A percentile compares a stretch with the other conserved stretches of the same genome.
phyloP scores from a whole-genome alignment of 1,284 basidiomycete genomes.

The Irpex rosettiformis region DNA sequence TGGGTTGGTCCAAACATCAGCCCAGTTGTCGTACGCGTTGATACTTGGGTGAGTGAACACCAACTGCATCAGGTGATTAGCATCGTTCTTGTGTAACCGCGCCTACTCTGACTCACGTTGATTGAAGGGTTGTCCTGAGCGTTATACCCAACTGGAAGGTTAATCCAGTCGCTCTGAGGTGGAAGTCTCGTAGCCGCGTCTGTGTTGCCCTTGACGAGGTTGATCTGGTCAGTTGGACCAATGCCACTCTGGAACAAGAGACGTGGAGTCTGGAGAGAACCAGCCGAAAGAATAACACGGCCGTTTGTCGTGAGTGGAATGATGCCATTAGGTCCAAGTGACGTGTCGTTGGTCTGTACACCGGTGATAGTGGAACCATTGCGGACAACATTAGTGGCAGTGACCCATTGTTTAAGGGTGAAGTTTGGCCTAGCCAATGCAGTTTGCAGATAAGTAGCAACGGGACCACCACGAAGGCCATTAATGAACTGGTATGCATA shows the following conservation, averaged over 20 bases:
- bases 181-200: conserved; percentile 46
- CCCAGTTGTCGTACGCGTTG: conserved; percentile 67
- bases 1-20: conserved; percentile 49
- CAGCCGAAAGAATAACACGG: conserved; percentile 57
- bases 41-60: conserved; percentile 63
- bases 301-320: conserved; percentile 54
- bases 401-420: conserved; percentile 43
- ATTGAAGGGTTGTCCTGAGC: conserved; percentile 64
- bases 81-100: not conserved
- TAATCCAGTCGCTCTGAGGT: conserved; percentile 47
- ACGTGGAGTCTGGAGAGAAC: conserved; percentile 53
- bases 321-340: conserved; percentile 49
- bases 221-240: conserved; percentile 58
- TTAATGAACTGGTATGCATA: conserved; percentile 41
- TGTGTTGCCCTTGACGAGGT: conserved; percentile 44
- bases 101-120: conserved; percentile 38
- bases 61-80: conserved; percentile 32
- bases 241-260: conserved; percentile 64
- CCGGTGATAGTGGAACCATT: conserved; percentile 56
- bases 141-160: conserved; percentile 53
- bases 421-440: conserved; percentile 53
- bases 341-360: conserved; percentile 58
- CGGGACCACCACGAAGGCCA: conserved; percentile 57
- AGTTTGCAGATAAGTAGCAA: conserved; percentile 57
- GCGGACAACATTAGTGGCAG: conserved; percentile 52